These are phyloP conservation scores for Stephanodiscus triporus DNA, from an alignment of 108 stramenopile species.

Conservation along the genomic window DNA sequence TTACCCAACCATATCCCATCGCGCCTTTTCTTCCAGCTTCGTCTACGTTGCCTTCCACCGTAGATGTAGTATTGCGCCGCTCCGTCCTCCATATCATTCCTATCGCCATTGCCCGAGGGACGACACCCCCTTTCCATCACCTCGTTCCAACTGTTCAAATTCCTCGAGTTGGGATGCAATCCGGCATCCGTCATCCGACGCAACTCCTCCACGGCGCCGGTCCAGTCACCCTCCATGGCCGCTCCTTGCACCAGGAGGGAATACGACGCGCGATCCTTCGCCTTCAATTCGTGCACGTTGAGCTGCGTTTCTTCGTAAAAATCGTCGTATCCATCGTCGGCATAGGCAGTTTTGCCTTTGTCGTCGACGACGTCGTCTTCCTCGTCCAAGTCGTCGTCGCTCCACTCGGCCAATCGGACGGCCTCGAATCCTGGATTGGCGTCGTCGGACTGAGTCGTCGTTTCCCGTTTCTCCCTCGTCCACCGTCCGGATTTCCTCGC, in stretches of 20 bases:
- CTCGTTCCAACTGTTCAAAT: constrained; percentile 78
- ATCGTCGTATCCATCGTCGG: constrained; percentile 48
- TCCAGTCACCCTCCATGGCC: constrained; percentile 69
- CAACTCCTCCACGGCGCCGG: constrained; percentile 64
- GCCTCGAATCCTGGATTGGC: constrained; percentile 21
- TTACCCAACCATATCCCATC: constrained; percentile 65
- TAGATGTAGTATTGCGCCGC: constrained; percentile 40
- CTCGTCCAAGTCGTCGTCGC: constrained; percentile 42
- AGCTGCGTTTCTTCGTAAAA: constrained; percentile 25
- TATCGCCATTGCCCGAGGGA: constrained; percentile 22
- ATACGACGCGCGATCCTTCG: constrained; percentile 78
- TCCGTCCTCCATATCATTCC: constrained; percentile 1
- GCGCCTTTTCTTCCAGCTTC: constrained; percentile 74
- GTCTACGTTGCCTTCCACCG: constrained; percentile 53
- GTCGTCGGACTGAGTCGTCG: not conserved
- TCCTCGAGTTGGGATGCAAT: constrained; percentile 67
- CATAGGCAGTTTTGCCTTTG: constrained; percentile 53
- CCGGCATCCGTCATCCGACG: constrained; percentile 74
- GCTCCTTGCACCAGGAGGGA: constrained; percentile 74
- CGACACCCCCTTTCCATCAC: constrained; percentile 41
- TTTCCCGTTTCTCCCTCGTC: constrained; percentile 10
- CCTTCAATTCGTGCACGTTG: constrained; percentile 38
- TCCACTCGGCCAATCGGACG: constrained; percentile 21
- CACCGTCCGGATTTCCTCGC: not conserved
- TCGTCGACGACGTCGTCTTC: constrained; percentile 29